These are phyloP conservation scores for Lasiosphaeria hispida DNA, from an alignment of 495 filamentous ascomycete genomes.

Conservation along the genomic window DNA sequence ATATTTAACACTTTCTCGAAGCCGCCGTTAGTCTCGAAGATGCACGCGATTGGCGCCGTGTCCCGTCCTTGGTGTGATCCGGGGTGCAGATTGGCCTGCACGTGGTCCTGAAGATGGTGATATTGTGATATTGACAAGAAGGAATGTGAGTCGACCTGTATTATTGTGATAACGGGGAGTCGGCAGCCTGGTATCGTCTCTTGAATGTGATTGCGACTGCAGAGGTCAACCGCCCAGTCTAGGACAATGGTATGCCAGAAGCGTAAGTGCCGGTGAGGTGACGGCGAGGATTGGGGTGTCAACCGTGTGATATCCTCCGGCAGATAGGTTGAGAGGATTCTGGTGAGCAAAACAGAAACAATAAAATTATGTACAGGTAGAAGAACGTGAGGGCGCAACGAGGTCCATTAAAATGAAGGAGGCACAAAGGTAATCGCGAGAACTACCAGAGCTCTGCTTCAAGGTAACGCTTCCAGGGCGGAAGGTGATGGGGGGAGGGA, in stretches of 20 bases:
- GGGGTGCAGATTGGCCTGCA: conserved; percentile 26
- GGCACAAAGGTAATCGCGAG: conserved; percentile 33
- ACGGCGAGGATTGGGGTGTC: background rate
- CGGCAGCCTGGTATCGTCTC: background rate
- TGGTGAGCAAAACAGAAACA: no score
- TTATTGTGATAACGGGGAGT: background rate
- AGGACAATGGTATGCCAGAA: conserved; percentile 2
- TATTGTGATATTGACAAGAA: conserved; percentile 1
- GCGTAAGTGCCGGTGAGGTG: conserved; percentile 3
- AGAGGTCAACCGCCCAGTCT: background rate
- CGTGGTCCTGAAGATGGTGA: conserved; percentile 18
- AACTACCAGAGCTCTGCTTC: conserved; percentile 55
- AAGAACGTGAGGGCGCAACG: background rate
- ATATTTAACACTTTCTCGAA: background rate
- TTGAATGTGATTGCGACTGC: no score
- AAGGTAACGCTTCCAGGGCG: conserved; percentile 29
- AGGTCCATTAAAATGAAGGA: conserved; percentile 2
- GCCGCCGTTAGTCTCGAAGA: background rate
- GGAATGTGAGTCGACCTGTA: background rate
- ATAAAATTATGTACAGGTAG: background rate
- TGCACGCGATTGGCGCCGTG: conserved; percentile 18
- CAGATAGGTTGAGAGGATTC: no score
- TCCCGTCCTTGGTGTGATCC: conserved; percentile 22
- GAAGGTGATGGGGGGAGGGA: conserved; percentile 19
- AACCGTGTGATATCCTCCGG: background rate